phyloP scores from a whole-genome alignment of 768 basidiomycete species.

The Paxillus rubicundulus region DNA sequence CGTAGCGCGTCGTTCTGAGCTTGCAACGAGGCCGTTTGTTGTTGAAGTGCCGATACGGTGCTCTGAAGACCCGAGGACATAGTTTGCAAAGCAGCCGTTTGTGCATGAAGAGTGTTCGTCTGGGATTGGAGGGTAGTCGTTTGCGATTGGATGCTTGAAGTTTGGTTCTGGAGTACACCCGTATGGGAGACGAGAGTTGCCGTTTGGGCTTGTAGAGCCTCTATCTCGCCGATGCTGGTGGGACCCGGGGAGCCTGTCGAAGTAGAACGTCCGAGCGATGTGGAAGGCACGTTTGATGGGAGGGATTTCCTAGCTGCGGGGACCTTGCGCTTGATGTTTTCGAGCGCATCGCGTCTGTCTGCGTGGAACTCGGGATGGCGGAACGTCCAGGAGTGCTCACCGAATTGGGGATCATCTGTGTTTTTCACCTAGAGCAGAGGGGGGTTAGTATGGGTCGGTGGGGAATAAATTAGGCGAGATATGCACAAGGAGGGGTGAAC shows the following conservation, averaged over 20 bases:
- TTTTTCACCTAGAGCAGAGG: constrained; percentile 60
- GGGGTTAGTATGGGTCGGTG: not conserved
- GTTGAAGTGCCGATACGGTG: constrained; percentile 25
- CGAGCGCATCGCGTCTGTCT: constrained; percentile 52
- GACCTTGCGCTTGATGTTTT: constrained; percentile 65
- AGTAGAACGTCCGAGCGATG: constrained; percentile 21
- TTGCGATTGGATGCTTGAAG: constrained; percentile 28
- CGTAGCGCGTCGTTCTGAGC: constrained; percentile 33
- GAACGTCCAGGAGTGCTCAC: constrained; percentile 57
- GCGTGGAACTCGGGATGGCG: constrained; percentile 53
- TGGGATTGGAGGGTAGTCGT: constrained; percentile 28
- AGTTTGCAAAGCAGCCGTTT: constrained; percentile 32
- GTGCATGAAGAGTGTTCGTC: constrained; percentile 33
- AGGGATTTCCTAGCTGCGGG: constrained; percentile 35
- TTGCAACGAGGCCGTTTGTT: constrained; percentile 27
- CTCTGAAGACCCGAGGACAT: constrained; percentile 28
- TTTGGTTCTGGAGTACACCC: constrained; percentile 28
- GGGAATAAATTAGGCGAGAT: not conserved
- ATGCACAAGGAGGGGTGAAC: too few species aligned
- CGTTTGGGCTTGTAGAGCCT: constrained; percentile 29
- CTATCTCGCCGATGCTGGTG: constrained; percentile 20
- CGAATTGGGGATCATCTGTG: constrained; percentile 73
- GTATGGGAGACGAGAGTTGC: constrained; percentile 30
- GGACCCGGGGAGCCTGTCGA: constrained; percentile 30
- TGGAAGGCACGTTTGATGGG: constrained; percentile 26